Base-by-base conservation (phyloP, 2,329 filamentous ascomycete species). In the Blastomyces parvus region DNA sequence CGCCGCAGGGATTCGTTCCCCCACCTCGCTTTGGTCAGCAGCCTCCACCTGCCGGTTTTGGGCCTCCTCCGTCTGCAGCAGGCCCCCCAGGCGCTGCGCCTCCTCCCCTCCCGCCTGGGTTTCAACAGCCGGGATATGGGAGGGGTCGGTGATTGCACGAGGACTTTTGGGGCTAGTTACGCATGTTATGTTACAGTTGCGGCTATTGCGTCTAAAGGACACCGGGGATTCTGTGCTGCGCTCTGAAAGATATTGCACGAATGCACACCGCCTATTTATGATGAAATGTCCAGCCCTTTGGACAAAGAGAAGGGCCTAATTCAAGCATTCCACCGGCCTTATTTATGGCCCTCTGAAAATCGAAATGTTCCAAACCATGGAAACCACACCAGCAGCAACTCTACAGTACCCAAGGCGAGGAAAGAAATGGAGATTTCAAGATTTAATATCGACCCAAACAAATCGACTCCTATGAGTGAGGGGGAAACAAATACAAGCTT, bases 21-120 rank as follows among this genome's bases (percentile, higher is more conserved):
- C 73, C 69, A 25, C 69, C 68, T 56, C 70, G 75, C 73, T 60
- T 79, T 77, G 63, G 74, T 50, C 46, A 50, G 70, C 66, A 72
- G 60, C 71, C n/a, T 25, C 75, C 77, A 40, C 79, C 81, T 27
- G 78, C 81, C 59, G 81, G 81, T 0, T 83, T 82, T 70, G 77
- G 74, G 6, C 70, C 74, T 22, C 70, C 72, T 33, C 67, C 72
- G 36, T 64, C 69, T 22, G 64, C 62, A 36, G 64, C 67, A 52
- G 71, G 70, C 17, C 67, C 69, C 46, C 63, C 70, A 25, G 71
- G 67, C 8, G 61, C 59, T 53, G 63, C 58, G 8, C 68, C 70
- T 6, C 73, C 73, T 2, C 72, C 74, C 48, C 65, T 78, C 59
- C 77, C 77, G 27, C 76, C 76, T 27, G 77, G 77, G 17, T 79